phyloP scores from a whole-genome alignment of 805 yeast species.

The Ogataea allantospora region DNA sequence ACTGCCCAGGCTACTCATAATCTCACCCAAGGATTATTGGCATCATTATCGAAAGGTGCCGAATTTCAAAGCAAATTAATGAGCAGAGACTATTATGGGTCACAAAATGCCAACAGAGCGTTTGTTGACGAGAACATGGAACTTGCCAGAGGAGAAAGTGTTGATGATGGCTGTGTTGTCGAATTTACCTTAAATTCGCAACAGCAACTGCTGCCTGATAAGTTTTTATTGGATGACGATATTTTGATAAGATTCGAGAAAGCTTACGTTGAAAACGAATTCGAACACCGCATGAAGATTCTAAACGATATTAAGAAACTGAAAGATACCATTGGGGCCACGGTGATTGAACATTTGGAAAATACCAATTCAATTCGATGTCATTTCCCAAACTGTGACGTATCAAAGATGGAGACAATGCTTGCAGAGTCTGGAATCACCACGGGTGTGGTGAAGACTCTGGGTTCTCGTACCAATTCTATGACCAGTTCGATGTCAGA shows the following conservation, averaged over 20 bases:
- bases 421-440: constrained; percentile 58
- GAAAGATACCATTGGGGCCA: constrained; percentile 27
- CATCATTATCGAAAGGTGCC: constrained; percentile 35
- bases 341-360: constrained; percentile 53
- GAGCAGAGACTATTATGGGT: constrained; percentile 18
- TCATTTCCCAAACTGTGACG: constrained; percentile 74
- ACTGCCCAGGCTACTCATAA: constrained; percentile 59
- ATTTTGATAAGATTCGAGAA: constrained; percentile 38
- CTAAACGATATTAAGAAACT: constrained; percentile 23
- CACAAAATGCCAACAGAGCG: constrained; percentile 23
- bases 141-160: constrained; percentile 36
- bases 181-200: constrained; percentile 49
- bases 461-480: constrained; percentile 1
- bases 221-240: constrained; percentile 44
- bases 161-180: constrained; percentile 47
- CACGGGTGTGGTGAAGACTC: constrained; percentile 47
- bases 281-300: constrained; percentile 20
- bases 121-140: constrained; percentile 34
- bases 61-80: constrained; percentile 26
- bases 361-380: constrained; percentile 37
- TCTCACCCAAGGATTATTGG: constrained; percentile 49
- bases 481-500: not conserved
- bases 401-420: constrained; percentile 52
- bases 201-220: constrained; percentile 24
- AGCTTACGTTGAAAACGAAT: constrained; percentile 23